These are phyloP conservation scores for Jimgerdemannia flammicorona DNA, from an alignment of 192 early-diverging fungal genomes.

Conservation along the genomic window DNA sequence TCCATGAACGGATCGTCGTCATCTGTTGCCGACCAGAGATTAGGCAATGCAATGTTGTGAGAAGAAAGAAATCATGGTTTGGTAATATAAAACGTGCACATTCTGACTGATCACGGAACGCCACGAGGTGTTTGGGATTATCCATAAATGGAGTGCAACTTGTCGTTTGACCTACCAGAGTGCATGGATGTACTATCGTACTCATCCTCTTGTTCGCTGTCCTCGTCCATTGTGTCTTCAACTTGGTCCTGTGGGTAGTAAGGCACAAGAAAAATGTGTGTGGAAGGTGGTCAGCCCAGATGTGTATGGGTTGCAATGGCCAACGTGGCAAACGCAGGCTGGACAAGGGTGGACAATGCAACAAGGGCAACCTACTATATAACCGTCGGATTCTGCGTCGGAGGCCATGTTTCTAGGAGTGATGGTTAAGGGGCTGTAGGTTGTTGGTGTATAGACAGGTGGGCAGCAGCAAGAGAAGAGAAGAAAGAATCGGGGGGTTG, in stretches of 20 bases:
- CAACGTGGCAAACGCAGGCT: too few relatives aligned
- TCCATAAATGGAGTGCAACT: not conserved
- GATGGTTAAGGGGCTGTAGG: not conserved
- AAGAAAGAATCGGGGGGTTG: not conserved
- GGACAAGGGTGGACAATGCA: too few relatives aligned
- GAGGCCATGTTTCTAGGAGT: constrained; percentile 17
- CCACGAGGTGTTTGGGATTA: too few relatives aligned
- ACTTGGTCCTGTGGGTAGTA: constrained; percentile 11
- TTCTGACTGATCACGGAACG: not conserved
- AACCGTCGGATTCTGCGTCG: constrained; percentile 26
- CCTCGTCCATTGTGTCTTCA: constrained; percentile 26
- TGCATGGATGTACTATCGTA: constrained; percentile 11
- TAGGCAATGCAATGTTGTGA: constrained; percentile 1
- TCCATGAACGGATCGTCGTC: constrained; percentile 35
- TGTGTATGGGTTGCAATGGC: too few relatives aligned
- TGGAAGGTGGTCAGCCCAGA: too few relatives aligned
- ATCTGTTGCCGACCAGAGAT: constrained; percentile 14
- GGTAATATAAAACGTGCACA: not conserved
- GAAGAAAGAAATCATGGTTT: constrained; percentile 4
- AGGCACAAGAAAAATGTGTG: not conserved
- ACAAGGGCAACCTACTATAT: constrained; percentile 11
- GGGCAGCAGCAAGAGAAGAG: not conserved
- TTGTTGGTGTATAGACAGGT: constrained; percentile 1
- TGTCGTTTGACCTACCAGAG: constrained; percentile 13
- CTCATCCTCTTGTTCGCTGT: constrained; percentile 16